Percentiles rank a stretch among this genome's conserved stretches.
phyloP scores from a whole-genome alignment of 331 rosid genomes.

The Quercus lobata region DNA sequence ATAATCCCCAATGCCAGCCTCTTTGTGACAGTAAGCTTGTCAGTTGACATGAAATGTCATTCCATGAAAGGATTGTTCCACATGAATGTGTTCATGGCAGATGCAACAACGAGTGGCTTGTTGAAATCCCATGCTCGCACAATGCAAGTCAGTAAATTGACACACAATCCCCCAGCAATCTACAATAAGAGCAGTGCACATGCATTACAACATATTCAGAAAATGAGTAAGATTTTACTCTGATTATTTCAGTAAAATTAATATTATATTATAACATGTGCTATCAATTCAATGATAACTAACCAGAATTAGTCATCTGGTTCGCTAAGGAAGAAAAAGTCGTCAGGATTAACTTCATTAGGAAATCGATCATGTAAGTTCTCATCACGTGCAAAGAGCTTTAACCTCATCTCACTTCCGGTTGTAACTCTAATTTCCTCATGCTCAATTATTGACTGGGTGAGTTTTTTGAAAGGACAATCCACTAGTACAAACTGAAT shows the following conservation, averaged over 20 bases:
- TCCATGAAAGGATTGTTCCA: conserved; percentile 84
- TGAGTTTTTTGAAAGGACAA: too few species aligned
- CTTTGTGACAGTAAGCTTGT: conserved; percentile 59
- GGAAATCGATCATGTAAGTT: too few species aligned
- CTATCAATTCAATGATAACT: too few species aligned
- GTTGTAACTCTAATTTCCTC: too few species aligned
- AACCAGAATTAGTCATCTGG: too few species aligned
- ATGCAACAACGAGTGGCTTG: conserved; percentile 77
- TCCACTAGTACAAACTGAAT: too few species aligned
- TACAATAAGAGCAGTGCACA: conserved; percentile 19
- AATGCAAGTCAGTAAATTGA: conserved; percentile 65
- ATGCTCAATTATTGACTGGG: too few species aligned
- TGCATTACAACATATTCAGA: neutral
- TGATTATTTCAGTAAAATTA: neutral
- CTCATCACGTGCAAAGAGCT: too few species aligned
- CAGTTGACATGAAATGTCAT: conserved; percentile 48
- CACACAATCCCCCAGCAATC: conserved; percentile 81
- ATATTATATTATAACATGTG: too few species aligned
- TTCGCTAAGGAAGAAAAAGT: too few species aligned
- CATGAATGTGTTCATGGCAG: conserved; percentile 69
- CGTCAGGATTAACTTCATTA: too few species aligned
- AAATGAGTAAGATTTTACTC: neutral
- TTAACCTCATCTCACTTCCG: too few species aligned
- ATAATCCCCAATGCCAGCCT: conserved; percentile 50
- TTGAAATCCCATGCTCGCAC: conserved; percentile 87